Base-by-base conservation (phyloP, 257 asterid genomes). In the Penstemon davidsonii region DNA sequence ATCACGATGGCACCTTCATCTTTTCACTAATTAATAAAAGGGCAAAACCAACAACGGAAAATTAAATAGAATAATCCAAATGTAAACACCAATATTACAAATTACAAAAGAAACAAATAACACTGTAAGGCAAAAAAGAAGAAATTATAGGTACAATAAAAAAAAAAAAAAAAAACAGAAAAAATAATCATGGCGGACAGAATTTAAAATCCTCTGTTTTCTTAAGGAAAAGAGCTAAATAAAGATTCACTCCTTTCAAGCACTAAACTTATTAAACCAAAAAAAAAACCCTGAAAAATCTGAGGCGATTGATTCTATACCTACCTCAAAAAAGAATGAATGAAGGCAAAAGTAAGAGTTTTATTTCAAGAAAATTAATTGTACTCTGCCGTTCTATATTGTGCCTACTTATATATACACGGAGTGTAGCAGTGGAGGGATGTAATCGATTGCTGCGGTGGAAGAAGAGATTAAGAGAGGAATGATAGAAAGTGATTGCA, bases 401-500 rank as follows among this genome's bases (percentile, higher is more conserved):
- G 33, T 25, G 2, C 33, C 33, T 25, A 44, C 45, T 38, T 8
- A 6, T 47, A 47, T 47, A n/a, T 47, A 7, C 5, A 6, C 2
- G 4, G 8, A 9, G 11, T 6, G 10, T 7, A 47, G 12, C 1
- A 47, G 4, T 6, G 11, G 53, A 4, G 33, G 9, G 10, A 5
- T 5, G 0, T 6, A 7, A 9, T 6, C 38, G 7, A 39, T 19
- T 6, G 7, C 3, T 8, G 53, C 5, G 6, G 4, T 1, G 3
- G 43, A 40, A 46, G 8, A 0, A 5, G 54, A 12, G 50, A 8
- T 6, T 19, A 50, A 60, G 50, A 33, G 52, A 11, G 11, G 54
- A 57, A 69, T 64, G 75, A 62, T 58, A 25, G 33, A 25, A 25
- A 57, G 49, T 11, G 36, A 68, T 47, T 76, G 81, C 78, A 77